Base-by-base conservation (phyloP, 2,329 filamentous ascomycete genomes). In the Seiridium unicorne region DNA sequence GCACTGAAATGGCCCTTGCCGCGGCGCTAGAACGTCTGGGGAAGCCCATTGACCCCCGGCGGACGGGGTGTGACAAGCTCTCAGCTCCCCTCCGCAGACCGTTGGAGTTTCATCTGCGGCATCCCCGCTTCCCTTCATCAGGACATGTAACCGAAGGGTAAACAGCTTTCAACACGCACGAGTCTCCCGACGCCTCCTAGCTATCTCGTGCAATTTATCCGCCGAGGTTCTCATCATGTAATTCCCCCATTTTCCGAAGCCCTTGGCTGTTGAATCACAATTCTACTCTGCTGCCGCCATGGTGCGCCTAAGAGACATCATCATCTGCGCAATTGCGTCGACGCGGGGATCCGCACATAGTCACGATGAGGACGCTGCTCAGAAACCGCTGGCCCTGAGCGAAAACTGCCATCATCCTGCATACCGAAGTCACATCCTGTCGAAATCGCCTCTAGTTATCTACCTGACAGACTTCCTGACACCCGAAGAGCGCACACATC, bases 401-500 rank as follows among this genome's bases (percentile, higher is more conserved):
- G 60, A 65, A 18, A 63, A 63, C n/a, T 75, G 73, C 60, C 62
- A 67, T 49, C 72, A 75, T 57, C 71, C 72, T 11, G 64, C 66
- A 38, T 75, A 74, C 49, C 65, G 70, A 48, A 68, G 68, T 11
- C 67, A 72, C 36, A 64, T 75, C n/a, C 64, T 73, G 48, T 76
- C 74, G 10, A 69, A 68, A 53, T 74, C 73, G 18, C 76, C 76
- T 1, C 60, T 77, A 5, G 74, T 78, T 10, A 72, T 78, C 38
- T 78, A 78, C 51, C 68, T 78, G 7, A 66, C 68, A 32, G 65
- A 72, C 42, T 78, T 78, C 61, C 61, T 78, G 38, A 76, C 71
- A 1, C 57, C 65, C 7, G 66, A 73, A 32, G 76, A 78, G 63
- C 69, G 70, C 9, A 56, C 59, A 3, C 74, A 78, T 61, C 71